A percentile compares a stretch with the other conserved stretches of the same genome.
Evolutionary conservation across 306 rosid species (phyloP).

Genomic region (Prunus salicina): DNA sequence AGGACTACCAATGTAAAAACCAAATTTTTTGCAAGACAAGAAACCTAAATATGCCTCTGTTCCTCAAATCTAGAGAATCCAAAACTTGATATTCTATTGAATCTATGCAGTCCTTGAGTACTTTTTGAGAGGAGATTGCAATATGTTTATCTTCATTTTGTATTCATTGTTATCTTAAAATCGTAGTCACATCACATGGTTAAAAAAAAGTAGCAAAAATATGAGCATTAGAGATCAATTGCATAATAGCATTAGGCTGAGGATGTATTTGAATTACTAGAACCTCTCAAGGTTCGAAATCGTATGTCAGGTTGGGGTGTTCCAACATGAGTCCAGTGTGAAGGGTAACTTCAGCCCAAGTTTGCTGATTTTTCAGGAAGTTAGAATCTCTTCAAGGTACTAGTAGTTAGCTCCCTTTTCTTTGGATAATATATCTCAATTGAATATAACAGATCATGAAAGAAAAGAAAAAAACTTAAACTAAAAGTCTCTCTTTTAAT

Average conservation of each 20-base stretch:
- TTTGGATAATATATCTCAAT: not conserved
- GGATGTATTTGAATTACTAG: not conserved
- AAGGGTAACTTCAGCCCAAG: not conserved
- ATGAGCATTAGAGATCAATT: not conserved
- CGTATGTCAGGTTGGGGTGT: not conserved
- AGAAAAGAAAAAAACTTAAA: not conserved
- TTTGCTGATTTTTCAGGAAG: not conserved
- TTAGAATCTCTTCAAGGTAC: conserved; percentile 4
- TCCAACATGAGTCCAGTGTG: not conserved
- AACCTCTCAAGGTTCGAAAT: conserved; percentile 5
- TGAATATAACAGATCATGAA: not conserved
- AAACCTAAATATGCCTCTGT: not conserved
- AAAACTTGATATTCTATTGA: not conserved
- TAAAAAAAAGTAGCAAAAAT: not conserved
- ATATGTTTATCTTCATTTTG: not conserved
- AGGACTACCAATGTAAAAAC: not conserved
- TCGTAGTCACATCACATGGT: not conserved
- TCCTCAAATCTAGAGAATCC: not conserved
- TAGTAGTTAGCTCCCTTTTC: not conserved
- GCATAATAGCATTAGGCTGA: not conserved
- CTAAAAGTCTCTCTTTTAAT: too few species aligned
- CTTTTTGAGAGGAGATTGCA: not conserved
- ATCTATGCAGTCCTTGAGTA: not conserved
- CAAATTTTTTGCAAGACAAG: not conserved
- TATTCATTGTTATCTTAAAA: not conserved